A percentile compares a stretch with the other conserved stretches of the same genome.
phyloP scores from a whole-genome alignment of 2,329 filamentous ascomycete genomes.

The Fusarium verticillioides region DNA sequence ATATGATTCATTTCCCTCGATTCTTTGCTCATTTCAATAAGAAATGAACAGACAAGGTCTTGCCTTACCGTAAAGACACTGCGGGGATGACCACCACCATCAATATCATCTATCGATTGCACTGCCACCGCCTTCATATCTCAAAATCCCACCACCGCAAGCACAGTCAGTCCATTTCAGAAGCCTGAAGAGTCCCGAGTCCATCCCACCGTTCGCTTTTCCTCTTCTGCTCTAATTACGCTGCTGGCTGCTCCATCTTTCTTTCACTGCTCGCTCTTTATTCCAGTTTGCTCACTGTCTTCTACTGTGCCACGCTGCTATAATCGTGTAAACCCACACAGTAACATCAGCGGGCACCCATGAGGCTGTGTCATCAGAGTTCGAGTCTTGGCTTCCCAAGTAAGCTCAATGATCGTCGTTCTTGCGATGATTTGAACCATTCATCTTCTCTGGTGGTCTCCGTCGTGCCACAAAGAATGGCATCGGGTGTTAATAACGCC shows the following conservation, averaged over 20 bases:
- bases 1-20: conserved; percentile 24
- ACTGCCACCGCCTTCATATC: conserved; percentile 38
- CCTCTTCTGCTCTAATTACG: background rate
- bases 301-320: conserved; percentile 26
- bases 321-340: conserved; percentile 13
- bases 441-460: conserved; percentile 6
- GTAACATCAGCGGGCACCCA: conserved; percentile 14
- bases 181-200: background rate
- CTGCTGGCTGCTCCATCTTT: background rate
- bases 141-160: conserved; percentile 12
- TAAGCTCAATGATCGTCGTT: conserved; percentile 27
- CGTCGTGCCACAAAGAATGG: conserved; percentile 3
- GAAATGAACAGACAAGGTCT: conserved; percentile 32
- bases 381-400: conserved; percentile 31
- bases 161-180: conserved; percentile 30
- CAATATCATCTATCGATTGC: conserved; percentile 25
- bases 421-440: conserved; percentile 3
- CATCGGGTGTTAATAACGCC: conserved; percentile 22
- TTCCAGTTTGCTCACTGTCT: background rate
- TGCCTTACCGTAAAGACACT: conserved; percentile 4
- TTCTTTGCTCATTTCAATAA: conserved; percentile 18
- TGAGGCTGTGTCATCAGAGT: conserved; percentile 33
- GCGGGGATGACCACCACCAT: conserved; percentile 23
- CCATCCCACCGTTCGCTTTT: conserved; percentile 1
- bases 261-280: background rate